phyloP scores from a whole-genome alignment of 2,329 filamentous ascomycete species.

The Blumeria hordei region DNA sequence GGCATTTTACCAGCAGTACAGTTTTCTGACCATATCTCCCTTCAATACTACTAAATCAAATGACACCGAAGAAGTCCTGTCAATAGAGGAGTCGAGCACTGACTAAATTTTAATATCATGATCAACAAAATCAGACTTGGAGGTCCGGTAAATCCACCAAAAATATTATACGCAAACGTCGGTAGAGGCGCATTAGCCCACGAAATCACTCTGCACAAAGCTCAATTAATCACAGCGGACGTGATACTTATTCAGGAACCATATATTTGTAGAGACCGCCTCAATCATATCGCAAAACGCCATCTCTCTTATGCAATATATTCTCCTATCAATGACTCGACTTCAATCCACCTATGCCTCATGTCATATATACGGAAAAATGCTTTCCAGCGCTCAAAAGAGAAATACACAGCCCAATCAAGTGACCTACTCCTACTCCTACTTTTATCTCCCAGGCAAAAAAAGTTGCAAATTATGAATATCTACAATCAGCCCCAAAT shows the following conservation, averaged over 20 bases:
- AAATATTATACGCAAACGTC: background rate
- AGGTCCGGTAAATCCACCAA: background rate
- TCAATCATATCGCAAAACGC: background rate
- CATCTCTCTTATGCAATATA: background rate
- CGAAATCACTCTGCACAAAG: background rate
- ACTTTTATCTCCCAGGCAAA: background rate
- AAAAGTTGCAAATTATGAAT: background rate
- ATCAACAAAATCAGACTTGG: background rate
- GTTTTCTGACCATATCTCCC: no score
- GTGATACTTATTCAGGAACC: background rate
- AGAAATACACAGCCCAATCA: background rate
- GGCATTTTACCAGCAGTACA: no score
- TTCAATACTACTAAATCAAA: background rate
- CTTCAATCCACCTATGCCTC: background rate
- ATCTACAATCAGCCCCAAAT: background rate
- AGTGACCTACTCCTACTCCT: background rate
- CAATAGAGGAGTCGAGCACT: background rate
- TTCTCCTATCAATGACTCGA: background rate
- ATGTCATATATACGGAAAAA: background rate
- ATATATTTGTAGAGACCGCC: background rate
- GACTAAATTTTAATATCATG: background rate
- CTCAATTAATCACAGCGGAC: background rate
- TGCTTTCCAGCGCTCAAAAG: background rate
- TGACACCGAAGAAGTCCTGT: background rate
- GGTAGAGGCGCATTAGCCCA: background rate